Percentiles rank a stretch among this genome's conserved stretches.
phyloP scores from a whole-genome alignment of 2,329 filamentous ascomycete genomes.

The Clonostachys byssicola region DNA sequence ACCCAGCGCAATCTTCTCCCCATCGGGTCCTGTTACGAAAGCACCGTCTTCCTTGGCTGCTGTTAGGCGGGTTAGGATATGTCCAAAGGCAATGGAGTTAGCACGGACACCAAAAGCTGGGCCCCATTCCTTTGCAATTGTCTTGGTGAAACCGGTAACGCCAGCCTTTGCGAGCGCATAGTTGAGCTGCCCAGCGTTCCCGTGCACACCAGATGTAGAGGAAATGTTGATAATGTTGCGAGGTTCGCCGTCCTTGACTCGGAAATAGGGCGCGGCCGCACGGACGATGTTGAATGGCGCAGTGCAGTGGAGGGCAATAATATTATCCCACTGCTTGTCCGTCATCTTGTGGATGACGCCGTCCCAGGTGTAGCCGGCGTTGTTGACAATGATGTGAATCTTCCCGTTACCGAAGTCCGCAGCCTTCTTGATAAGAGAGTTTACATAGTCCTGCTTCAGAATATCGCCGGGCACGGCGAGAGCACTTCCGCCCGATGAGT shows the following conservation, averaged over 20 bases:
- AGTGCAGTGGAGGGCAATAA: slow-evolving; percentile 77
- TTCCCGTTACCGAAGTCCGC: slow-evolving; percentile 82
- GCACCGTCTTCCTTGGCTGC: slow-evolving; percentile 81
- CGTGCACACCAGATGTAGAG: slow-evolving; percentile 76
- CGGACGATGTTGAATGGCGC: slow-evolving; percentile 82
- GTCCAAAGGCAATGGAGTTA: slow-evolving; percentile 82
- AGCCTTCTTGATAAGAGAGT: slow-evolving; percentile 66
- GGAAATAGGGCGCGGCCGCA: slow-evolving; percentile 79
- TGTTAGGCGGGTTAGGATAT: slow-evolving; percentile 76
- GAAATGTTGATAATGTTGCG: slow-evolving; percentile 81
- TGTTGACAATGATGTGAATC: slow-evolving; percentile 89
- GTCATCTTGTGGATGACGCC: slow-evolving; percentile 90
- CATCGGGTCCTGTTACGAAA: slow-evolving; percentile 72
- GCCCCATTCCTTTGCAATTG: slow-evolving; percentile 90
- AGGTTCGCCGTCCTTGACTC: slow-evolving; percentile 76
- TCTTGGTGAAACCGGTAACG: slow-evolving; percentile 78
- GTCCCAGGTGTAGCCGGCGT: slow-evolving; percentile 91
- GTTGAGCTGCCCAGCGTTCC: slow-evolving; percentile 89
- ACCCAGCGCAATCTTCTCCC: slow-evolving; percentile 69
- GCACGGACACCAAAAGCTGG: slow-evolving; percentile 75
- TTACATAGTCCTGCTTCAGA: slow-evolving; percentile 65
- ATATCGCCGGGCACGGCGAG: slow-evolving; percentile 75
- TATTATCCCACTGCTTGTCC: slow-evolving; percentile 89
- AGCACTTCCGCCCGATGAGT: slow-evolving; percentile 59
- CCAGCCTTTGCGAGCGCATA: slow-evolving; percentile 84